Conservation (phyloP, 2,329 filamentous ascomycete species). For the Diaporthe sp. region DNA sequence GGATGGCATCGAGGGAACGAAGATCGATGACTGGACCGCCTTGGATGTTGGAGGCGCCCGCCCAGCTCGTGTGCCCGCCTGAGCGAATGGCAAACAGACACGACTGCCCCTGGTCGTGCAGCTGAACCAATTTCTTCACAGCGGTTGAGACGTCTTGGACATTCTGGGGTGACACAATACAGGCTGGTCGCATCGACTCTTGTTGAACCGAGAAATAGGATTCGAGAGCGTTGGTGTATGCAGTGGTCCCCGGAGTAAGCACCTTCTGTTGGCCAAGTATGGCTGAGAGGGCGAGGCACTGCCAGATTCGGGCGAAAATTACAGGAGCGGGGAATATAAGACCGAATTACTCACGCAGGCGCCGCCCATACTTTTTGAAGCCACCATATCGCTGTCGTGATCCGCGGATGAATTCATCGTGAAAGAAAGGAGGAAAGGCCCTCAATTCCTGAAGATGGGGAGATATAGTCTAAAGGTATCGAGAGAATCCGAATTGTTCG, state of each 20-base stretch:
- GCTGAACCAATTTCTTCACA: not conserved
- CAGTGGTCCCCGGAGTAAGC: not conserved
- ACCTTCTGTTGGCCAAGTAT: not conserved
- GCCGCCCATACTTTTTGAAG: not conserved
- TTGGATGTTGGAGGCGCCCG: not conserved
- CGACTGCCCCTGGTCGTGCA: not conserved
- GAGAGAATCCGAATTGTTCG: not conserved
- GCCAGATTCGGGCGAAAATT: not conserved
- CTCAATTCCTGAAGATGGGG: not conserved
- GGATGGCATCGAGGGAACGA: not conserved
- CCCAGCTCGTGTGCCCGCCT: conserved; percentile 16
- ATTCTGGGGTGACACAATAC: not conserved
- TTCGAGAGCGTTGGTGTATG: not conserved
- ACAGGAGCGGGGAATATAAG: not conserved
- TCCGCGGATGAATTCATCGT: not conserved
- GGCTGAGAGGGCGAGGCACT: not conserved
- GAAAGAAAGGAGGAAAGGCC: not conserved
- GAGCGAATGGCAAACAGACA: conserved; percentile 14
- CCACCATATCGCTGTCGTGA: not conserved
- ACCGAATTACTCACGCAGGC: not conserved
- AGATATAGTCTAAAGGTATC: not conserved
- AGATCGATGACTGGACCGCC: conserved; percentile 25
- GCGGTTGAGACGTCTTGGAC: not conserved
- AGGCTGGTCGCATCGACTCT: not conserved
- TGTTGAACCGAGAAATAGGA: conserved; percentile 13